Base-by-base conservation (phyloP, 805 yeast genomes). In the Zygoascus bituminiphila region DNA sequence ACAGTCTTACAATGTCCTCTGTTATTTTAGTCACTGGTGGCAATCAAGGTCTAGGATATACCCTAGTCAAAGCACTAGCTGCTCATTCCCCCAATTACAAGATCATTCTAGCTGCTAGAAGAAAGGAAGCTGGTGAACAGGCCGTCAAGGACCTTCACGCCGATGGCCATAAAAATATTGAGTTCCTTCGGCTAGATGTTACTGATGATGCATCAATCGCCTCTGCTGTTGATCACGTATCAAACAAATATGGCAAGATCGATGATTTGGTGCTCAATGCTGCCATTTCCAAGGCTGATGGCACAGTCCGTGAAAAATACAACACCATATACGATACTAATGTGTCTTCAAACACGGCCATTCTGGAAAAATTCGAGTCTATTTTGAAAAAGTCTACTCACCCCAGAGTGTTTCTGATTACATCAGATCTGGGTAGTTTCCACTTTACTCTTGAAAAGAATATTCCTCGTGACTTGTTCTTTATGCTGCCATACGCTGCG, bases 21-120 rank as follows among this genome's bases (percentile, higher is more conserved):
- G 22, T 26, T 24, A 41, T 41, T 24, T 26, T 41, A n/a, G 44
- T 41, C 35, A 41, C 44, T 6, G 44, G 44, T 8, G 33, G 25
- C 14, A 41, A 41, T 24, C 44, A 41, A 25, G 44, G 44, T 7
- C 12, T 41, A 7, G 44, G 44, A 2, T 41, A 24, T 24, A 3
- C 5, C 22, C 20, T 41, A 15, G 14, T 41, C 22, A 14, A 14
- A n/a, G 31, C 31, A 2, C 35, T 41, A 10, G 44, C 31, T 14
- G 22, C 5, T 33, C 31, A 23, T 15, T 9, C n/a, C 12, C 5
- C 33, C 12, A 24, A 10, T 7, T 24, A n/a, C 35, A 41, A 22
- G n/a, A n/a, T 41, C 19, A 15, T 41, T 14, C n/a, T 41, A 14
- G 44, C 35, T 2, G 33, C 44, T 2, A 24, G 44, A 41, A 41